Base-by-base conservation (phyloP, 2,329 filamentous ascomycete species). In the Cryphonectria japonica region DNA sequence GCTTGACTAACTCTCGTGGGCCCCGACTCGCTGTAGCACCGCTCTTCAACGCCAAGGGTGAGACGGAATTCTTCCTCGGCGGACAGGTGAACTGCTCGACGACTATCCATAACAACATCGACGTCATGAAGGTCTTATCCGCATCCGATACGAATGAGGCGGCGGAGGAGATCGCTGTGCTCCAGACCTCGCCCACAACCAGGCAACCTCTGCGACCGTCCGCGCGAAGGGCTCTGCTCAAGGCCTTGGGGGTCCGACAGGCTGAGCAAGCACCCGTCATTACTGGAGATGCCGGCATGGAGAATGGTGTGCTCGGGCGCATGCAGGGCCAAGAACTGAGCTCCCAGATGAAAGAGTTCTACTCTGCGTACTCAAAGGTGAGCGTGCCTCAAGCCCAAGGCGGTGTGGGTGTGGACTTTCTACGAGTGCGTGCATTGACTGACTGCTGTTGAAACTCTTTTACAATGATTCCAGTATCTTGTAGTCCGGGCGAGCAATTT, bases 31-130 rank as follows among this genome's bases (percentile, higher is more conserved):
- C 26, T 34, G 5, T 34, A 71, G 69, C 69, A 66, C 88, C 88
- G 0, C 77, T 91, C 0, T 80, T 83, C 34, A 84, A 88, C 70
- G 76, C 78, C 0, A 74, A 80, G 0, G 87, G 87, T 3, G 83
- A 82, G 9, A 77, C 86, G 1, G 81, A 80, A 0, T 88, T 85
- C 77, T 88, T 85, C 74, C 80, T 91, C 22, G 87, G 86, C 0
- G 87, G 84, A 0, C 86, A 90, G 72, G 83, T 90, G 67, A 86
- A 90, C 73, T 84, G 88, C 19, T 88, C 87, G 0, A 85, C 86
- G 2, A 84, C 83, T 0, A 82, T 89, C 46, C 83, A 84, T 69
- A 83, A 80, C 66, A 81, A 81, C 43, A 82, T 83, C 5, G 87
- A 89, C 71, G 81, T 89, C 8, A 72, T 90, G 61, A 71, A 71